Base-by-base conservation (phyloP, 176 grass and related monocot species). In the Eleusine indica region DNA sequence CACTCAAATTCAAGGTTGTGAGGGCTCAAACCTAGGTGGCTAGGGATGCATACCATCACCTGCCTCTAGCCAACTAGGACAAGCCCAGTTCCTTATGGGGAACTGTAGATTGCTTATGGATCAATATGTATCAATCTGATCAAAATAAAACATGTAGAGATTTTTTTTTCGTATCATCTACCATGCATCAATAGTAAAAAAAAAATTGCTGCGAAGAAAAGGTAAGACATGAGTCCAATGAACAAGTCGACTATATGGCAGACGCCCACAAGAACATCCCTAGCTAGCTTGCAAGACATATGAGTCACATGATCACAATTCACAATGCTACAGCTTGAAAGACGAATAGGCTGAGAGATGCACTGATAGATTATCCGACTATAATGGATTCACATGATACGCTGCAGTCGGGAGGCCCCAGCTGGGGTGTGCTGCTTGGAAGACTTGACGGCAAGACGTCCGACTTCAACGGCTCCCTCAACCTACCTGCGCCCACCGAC, bases 361-460 rank as follows among this genome's bases (percentile, higher is more conserved):
- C 42, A 47, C 7, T 47, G 25, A 7, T 35, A 22, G 14, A 13
- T 48, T 32, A 22, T 60, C 7, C 58, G 25, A 1, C n/a, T 25
- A 62, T 49, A 35, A 75, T 71, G 3, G 35, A 42, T 19, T 58
- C 10, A 13, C 19, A 15, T 21, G 16, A 35, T 56, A 15, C 28
- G 54, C 82, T 39, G 54, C 82, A 96, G 93, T 86, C 90, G 0
- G 91, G 89, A 18, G 94, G 94, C 9, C 94, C 91, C 9, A 71
- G 76, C 9, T 93, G 91, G 94, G 29, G 43, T 0, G 86, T 91
- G 12, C 40, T 80, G 16, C 68, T 97, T 18, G 94, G 94, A 11
- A 87, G 94, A 73, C 82, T 89, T 17, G 93, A 96, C 75, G 38
- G 88, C 83, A 76, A 0, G 61, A 82, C 72, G 13, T 71, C 91